These are phyloP conservation scores for Raphanus sativus DNA, from an alignment of 345 rosid genomes.

Conservation along the genomic window DNA sequence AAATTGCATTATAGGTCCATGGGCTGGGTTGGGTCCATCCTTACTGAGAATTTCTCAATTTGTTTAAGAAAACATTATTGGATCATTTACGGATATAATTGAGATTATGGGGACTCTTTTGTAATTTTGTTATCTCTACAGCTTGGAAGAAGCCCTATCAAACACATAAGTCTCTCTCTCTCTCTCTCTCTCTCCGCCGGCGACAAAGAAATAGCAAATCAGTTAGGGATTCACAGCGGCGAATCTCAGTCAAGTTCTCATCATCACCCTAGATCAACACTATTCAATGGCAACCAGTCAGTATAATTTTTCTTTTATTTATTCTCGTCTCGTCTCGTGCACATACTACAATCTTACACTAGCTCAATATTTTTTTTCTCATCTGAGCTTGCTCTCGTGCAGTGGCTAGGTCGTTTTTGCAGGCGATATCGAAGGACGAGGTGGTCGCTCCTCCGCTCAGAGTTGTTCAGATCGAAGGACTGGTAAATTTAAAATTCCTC, in stretches of 20 bases:
- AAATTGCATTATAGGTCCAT: conserved; percentile 9
- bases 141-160: conserved; percentile 33
- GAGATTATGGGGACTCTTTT: not conserved
- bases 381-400: conserved; percentile 18
- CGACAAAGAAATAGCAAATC: conserved; percentile 7
- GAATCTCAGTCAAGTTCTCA: conserved; percentile 1
- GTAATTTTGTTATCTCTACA: not conserved
- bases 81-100: not conserved
- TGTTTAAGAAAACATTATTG: not conserved
- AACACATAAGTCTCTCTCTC: conserved; percentile 1
- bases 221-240: conserved; percentile 32
- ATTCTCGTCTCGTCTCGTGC: conserved; percentile 2
- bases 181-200: conserved; percentile 27
- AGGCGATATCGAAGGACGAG: conserved; percentile 83
- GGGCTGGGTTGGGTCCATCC: conserved; percentile 27
- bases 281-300: conserved; percentile 40
- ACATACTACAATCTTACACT: not conserved
- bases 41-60: not conserved
- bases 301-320: not conserved
- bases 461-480: conserved; percentile 96
- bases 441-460: conserved; percentile 81
- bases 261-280: not conserved
- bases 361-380: not conserved
- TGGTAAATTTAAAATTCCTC: conserved; percentile 57
- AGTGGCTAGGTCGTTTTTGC: conserved; percentile 75